Evolutionary conservation across 495 filamentous ascomycete species (phyloP).

Genomic region (Penicillium steckii): DNA sequence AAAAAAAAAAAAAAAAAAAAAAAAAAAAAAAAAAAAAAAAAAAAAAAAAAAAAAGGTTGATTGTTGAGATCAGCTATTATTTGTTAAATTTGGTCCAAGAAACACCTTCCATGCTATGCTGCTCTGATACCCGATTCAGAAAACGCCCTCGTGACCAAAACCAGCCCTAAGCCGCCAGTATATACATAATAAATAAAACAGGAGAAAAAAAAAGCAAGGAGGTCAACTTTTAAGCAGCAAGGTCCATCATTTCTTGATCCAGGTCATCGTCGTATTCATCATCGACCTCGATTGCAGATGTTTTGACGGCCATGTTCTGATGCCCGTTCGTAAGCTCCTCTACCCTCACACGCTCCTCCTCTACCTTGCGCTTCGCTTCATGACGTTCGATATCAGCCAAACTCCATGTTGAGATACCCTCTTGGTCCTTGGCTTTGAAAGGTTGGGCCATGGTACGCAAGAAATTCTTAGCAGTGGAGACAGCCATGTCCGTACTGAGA

Average conservation of each 20-base stretch:
- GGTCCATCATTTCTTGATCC: slow-evolving; percentile 59
- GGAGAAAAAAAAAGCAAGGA: neutral
- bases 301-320: slow-evolving; percentile 23
- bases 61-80: neutral
- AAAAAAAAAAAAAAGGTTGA: too few species aligned
- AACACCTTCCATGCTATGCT: slow-evolving; percentile 26
- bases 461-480: slow-evolving; percentile 85
- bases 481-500: slow-evolving; percentile 92
- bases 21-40: too few species aligned
- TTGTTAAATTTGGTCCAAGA: slow-evolving; percentile 4
- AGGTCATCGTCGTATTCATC: slow-evolving; percentile 63
- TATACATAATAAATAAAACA: neutral
- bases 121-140: slow-evolving; percentile 10
- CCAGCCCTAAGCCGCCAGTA: neutral
- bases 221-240: slow-evolving; percentile 51
- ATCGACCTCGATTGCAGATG: slow-evolving; percentile 20
- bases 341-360: slow-evolving; percentile 56
- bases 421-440: slow-evolving; percentile 77
- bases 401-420: slow-evolving; percentile 91
- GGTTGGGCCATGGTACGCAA: slow-evolving; percentile 87
- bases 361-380: slow-evolving; percentile 65
- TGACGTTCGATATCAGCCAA: slow-evolving; percentile 72
- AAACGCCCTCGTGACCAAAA: slow-evolving; percentile 15
- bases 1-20: too few species aligned
- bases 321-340: slow-evolving; percentile 28